phyloP scores from a whole-genome alignment of 148 eudicot species.

The Oxyria digyna region DNA sequence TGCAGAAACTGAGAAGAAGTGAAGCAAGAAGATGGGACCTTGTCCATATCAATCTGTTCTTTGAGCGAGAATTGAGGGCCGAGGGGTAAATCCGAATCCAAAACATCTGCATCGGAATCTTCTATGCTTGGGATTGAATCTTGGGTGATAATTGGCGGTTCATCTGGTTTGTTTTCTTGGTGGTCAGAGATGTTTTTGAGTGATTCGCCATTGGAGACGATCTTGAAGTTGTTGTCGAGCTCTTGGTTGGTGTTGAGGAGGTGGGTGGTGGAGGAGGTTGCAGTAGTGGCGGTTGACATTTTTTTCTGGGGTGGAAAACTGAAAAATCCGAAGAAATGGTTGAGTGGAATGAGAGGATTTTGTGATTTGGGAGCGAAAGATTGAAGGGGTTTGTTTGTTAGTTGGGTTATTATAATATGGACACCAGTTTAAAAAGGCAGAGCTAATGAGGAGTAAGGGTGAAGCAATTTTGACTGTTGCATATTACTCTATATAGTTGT shows the following conservation, averaged over 20 bases:
- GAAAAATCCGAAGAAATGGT: neutral
- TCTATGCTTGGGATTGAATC: neutral
- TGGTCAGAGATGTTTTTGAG: neutral
- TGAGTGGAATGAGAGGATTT: neutral
- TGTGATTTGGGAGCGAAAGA: neutral
- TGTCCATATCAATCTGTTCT: neutral
- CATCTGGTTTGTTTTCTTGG: neutral
- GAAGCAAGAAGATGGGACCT: neutral
- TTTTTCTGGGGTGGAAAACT: neutral
- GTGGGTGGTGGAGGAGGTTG: neutral
- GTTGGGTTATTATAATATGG: neutral
- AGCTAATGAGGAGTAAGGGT: neutral
- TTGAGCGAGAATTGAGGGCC: conserved; percentile 2
- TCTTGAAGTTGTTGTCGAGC: neutral
- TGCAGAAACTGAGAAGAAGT: neutral
- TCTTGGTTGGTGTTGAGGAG: neutral
- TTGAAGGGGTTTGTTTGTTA: neutral
- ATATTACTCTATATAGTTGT: no score
- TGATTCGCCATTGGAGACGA: neutral
- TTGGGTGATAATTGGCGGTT: neutral
- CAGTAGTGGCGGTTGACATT: conserved; percentile 1
- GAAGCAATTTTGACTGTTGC: neutral
- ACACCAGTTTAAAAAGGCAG: neutral
- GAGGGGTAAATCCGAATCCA: neutral
- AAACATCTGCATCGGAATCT: neutral